These are phyloP conservation scores for Aspergillus eucalypticola DNA, from an alignment of 2,329 filamentous ascomycete species.

Conservation along the genomic window DNA sequence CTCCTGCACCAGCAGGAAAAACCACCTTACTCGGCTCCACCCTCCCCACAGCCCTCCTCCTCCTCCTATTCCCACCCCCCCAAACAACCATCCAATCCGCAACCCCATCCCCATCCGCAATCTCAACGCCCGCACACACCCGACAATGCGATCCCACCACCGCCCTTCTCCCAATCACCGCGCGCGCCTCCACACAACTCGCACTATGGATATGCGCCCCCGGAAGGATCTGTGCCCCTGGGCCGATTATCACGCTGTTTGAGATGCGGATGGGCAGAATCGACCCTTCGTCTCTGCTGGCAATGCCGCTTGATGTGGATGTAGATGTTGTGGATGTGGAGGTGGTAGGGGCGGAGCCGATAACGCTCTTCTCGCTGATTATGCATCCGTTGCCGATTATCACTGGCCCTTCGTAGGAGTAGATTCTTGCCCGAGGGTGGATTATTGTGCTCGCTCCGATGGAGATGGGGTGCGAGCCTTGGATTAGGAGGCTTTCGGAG, in stretches of 20 bases:
- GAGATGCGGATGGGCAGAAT: conserved; percentile 34
- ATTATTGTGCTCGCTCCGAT: conserved; percentile 76
- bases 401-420: conserved; percentile 76
- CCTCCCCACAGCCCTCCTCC: conserved; percentile 24
- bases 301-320: neutral
- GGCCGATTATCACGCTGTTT: conserved; percentile 41
- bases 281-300: neutral
- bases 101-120: conserved; percentile 60
- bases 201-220: conserved; percentile 43
- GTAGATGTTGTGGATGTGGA: neutral
- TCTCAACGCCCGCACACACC: conserved; percentile 61
- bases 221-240: conserved; percentile 38
- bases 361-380: conserved; percentile 64
- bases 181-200: conserved; percentile 49
- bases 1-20: neutral
- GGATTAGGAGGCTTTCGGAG: conserved; percentile 41
- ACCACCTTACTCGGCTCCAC: conserved; percentile 13
- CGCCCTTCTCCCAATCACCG: conserved; percentile 35
- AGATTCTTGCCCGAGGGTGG: conserved; percentile 81
- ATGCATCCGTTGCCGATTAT: conserved; percentile 79
- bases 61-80: conserved; percentile 55
- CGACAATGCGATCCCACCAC: conserved; percentile 62
- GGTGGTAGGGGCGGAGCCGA: conserved; percentile 29
- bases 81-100: conserved; percentile 71
- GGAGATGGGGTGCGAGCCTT: conserved; percentile 74